Evolutionary conservation across 2,329 filamentous ascomycete genomes (phyloP), one percentile per base, ranked within the genome.

Genomic region (Phyllosticta citribraziliensis): DNA sequence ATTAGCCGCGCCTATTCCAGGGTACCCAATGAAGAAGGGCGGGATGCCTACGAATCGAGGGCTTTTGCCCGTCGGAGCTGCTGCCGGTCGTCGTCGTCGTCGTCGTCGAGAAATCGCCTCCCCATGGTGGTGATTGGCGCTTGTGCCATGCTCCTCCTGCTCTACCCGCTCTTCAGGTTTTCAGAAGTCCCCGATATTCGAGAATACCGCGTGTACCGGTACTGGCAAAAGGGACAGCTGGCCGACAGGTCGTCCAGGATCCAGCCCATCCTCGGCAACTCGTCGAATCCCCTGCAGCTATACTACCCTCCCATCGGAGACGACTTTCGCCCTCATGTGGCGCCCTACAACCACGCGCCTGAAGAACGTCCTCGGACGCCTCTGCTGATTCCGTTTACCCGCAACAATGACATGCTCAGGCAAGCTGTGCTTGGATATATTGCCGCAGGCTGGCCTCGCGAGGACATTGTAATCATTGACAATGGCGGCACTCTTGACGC

Each of bases 381-480:
- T 2, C 75, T 85, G 9, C 73, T 84, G 56, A 82, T 85, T 63
- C 80, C 82, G n/a, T 85, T 85, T 71, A 83, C 82, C 0, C 75
- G 81, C 35, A 78, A 79, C 60, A 83, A 79, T 78, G 77, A 78
- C 2, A 72, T 84, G 61, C 74, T 85, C 1, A 75, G 82, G 14
- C 83, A 85, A 70, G 74, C 78, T 2, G 78, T 85, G 1, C 76
- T 83, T 10, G 79, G 76, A 11, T 85, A 85, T 68, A 79, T 85
- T 64, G 80, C 82, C 0, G 80, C 81, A 2, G 83, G 82, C 56
- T 85, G 82, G 82, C 83, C 82, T 1, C 70, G 80, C 0, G 73
- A 74, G 20, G 77, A 84, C 64, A 84, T 85, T 63, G 80, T 81
- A 64, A 78, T 85, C 1, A 70, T 85, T 27, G 83, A 85, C 66